phyloP scores from a whole-genome alignment of 495 filamentous ascomycete genomes.

The Neurospora hispaniola region DNA sequence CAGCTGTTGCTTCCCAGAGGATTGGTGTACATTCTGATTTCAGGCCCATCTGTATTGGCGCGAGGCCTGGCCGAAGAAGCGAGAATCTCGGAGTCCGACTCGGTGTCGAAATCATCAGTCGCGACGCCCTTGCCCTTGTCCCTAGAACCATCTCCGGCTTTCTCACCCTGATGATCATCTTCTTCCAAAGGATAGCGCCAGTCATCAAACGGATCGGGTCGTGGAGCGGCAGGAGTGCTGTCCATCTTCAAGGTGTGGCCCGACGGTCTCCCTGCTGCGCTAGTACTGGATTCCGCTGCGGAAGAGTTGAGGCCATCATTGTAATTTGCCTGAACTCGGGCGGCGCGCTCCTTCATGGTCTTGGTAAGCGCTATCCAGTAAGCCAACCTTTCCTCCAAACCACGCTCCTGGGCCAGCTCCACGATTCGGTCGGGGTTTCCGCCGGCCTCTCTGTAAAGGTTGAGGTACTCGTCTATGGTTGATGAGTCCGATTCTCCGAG shows the following conservation, averaged over 20 bases:
- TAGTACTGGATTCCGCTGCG: background rate
- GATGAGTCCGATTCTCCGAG: slow-evolving; percentile 4
- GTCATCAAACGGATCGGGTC: background rate
- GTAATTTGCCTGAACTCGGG: background rate
- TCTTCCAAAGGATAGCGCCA: background rate
- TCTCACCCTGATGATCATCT: background rate
- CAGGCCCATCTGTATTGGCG: slow-evolving; percentile 39
- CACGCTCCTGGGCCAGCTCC: slow-evolving; percentile 51
- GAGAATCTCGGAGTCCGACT: slow-evolving; percentile 5
- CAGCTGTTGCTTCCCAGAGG: slow-evolving; percentile 41
- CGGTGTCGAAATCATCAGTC: background rate
- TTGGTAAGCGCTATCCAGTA: slow-evolving; percentile 35
- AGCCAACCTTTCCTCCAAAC: slow-evolving; percentile 43
- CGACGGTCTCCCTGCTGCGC: background rate
- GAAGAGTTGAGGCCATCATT: background rate
- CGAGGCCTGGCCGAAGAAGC: slow-evolving; percentile 16
- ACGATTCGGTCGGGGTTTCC: slow-evolving; percentile 51
- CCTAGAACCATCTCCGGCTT: background rate
- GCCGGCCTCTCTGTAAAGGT: slow-evolving; percentile 41
- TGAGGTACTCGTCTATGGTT: slow-evolving; percentile 36
- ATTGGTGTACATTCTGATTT: slow-evolving; percentile 21
- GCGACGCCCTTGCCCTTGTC: slow-evolving; percentile 8
- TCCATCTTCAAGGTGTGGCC: background rate
- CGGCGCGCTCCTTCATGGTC: slow-evolving; percentile 14
- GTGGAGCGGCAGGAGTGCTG: background rate